phyloP scores from a whole-genome alignment of 805 yeast genomes.

The Candida qinlingensis region DNA sequence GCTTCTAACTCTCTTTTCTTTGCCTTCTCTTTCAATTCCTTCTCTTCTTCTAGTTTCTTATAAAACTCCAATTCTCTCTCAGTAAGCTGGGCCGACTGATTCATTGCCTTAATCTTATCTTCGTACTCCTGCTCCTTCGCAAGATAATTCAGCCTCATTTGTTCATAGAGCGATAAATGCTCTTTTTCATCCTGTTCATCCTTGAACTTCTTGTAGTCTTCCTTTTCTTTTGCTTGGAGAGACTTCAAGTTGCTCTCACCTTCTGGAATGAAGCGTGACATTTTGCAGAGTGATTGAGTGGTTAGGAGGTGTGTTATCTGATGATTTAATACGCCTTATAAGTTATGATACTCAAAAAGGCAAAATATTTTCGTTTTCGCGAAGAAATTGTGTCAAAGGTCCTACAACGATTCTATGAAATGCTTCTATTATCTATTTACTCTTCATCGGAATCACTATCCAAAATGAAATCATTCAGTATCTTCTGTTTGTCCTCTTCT shows the following conservation, averaged over 20 bases:
- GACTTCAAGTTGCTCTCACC: constrained; percentile 23
- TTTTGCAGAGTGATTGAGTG: not conserved
- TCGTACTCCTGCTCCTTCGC: constrained; percentile 21
- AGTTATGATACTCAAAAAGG: too few relatives aligned
- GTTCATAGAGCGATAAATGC: constrained; percentile 22
- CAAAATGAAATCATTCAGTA: constrained; percentile 45
- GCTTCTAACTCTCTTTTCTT: constrained; percentile 18
- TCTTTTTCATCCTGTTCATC: constrained; percentile 20
- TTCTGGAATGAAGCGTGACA: constrained; percentile 26
- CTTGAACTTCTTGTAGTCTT: constrained; percentile 13
- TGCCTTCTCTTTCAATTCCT: constrained; percentile 6
- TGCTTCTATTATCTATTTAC: not conserved
- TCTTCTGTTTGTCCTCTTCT: constrained; percentile 28
- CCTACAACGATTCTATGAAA: not conserved
- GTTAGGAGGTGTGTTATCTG: too few relatives aligned
- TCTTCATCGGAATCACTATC: constrained; percentile 30
- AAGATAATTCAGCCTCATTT: constrained; percentile 23
- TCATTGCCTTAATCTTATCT: constrained; percentile 19
- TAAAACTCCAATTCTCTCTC: constrained; percentile 20
- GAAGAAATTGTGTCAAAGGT: too few relatives aligned
- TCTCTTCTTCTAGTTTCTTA: constrained; percentile 8
- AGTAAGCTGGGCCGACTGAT: constrained; percentile 17
- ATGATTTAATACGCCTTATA: too few relatives aligned
- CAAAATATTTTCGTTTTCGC: too few relatives aligned
- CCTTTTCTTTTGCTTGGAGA: constrained; percentile 14